Evolutionary conservation across 345 rosid species (phyloP).

Genomic region (Hibiscus tridactylites): DNA sequence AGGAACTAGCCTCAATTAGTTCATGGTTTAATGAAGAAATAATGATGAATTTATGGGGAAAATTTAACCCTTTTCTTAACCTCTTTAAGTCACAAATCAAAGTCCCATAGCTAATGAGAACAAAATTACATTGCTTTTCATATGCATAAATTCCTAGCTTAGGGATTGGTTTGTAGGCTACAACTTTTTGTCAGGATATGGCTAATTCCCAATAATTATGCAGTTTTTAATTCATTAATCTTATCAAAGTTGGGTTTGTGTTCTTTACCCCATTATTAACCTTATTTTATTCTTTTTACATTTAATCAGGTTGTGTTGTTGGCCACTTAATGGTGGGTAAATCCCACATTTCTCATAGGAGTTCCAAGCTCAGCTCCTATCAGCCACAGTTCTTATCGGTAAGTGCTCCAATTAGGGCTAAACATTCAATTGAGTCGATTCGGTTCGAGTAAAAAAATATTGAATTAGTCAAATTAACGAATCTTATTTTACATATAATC

Average conservation of each 20-base stretch:
- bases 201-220: constrained; percentile 19
- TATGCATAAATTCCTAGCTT: constrained; percentile 29
- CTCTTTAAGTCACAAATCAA: constrained; percentile 24
- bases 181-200: constrained; percentile 33
- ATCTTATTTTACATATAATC: too few relatives aligned
- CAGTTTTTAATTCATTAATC: constrained; percentile 19
- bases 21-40: constrained; percentile 1
- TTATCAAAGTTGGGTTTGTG: constrained; percentile 5
- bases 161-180: constrained; percentile 32
- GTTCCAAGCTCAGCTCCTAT: constrained; percentile 12
- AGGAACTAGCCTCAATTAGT: neutral
- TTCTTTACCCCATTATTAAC: constrained; percentile 20
- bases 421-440: too few relatives aligned
- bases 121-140: constrained; percentile 23
- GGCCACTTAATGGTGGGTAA: constrained; percentile 39
- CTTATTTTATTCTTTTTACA: constrained; percentile 24
- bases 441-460: too few relatives aligned
- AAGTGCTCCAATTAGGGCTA: constrained; percentile 1
- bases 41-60: neutral
- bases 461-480: too few relatives aligned
- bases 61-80: constrained; percentile 1
- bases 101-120: constrained; percentile 19
- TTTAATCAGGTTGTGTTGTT: constrained; percentile 43
- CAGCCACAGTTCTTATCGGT: constrained; percentile 13
- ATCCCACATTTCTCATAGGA: constrained; percentile 1